These are phyloP conservation scores for Lunularia cruciata DNA, from an alignment of 225 moss, liverwort and hornwort species.

Conservation along the genomic window DNA sequence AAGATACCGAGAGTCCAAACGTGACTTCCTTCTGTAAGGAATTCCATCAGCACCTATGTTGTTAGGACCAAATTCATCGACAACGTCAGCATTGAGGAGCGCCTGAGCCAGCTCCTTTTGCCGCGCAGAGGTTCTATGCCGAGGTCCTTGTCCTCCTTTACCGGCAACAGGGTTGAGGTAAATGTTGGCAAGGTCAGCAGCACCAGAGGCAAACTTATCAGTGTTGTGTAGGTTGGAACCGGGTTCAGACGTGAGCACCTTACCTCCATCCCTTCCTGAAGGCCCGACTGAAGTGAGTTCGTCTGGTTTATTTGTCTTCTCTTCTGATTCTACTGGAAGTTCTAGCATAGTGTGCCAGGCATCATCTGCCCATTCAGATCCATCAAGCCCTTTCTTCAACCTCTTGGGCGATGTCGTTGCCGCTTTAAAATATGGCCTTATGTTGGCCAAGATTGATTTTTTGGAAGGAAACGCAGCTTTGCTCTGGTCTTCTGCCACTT, in stretches of 20 bases:
- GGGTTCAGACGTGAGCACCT: slow-evolving; percentile 24
- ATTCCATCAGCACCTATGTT: slow-evolving; percentile 13
- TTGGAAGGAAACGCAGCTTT: slow-evolving; percentile 32
- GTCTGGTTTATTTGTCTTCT: slow-evolving; percentile 23
- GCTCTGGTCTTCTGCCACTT: slow-evolving; percentile 48
- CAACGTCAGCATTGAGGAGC: slow-evolving; percentile 44
- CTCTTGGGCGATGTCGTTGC: slow-evolving; percentile 21
- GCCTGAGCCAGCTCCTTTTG: slow-evolving; percentile 58
- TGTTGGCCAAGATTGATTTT: slow-evolving; percentile 36
- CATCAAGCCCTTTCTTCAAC: slow-evolving; percentile 33
- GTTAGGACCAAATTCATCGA: slow-evolving; percentile 7
- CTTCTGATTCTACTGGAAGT: slow-evolving; percentile 22
- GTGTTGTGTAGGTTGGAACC: slow-evolving; percentile 30
- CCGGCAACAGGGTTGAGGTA: slow-evolving; percentile 37
- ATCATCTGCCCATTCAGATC: slow-evolving; percentile 41
- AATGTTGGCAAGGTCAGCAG: slow-evolving; percentile 27
- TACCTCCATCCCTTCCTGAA: background rate
- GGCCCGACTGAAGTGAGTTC: slow-evolving; percentile 29
- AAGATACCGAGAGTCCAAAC: slow-evolving; percentile 41
- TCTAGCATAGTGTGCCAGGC: slow-evolving; percentile 43
- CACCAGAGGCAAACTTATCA: slow-evolving; percentile 32
- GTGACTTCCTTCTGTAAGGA: slow-evolving; percentile 29
- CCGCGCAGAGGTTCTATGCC: slow-evolving; percentile 34
- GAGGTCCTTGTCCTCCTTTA: slow-evolving; percentile 25
- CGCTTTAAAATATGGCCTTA: slow-evolving; percentile 34